Base-by-base conservation (phyloP, 257 asterid genomes). In the Voacanga thouarsii region DNA sequence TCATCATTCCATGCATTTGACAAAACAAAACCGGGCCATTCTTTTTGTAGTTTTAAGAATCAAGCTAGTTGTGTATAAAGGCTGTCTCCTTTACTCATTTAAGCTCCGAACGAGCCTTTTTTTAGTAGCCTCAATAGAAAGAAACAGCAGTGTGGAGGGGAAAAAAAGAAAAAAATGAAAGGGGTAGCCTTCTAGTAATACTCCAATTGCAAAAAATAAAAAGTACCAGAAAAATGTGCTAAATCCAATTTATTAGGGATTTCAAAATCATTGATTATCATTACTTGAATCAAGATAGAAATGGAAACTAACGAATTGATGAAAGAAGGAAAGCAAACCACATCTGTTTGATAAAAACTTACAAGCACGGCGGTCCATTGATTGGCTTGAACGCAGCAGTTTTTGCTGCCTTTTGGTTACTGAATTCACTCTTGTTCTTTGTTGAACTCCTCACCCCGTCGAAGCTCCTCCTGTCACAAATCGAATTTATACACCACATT, bases 351-450 rank as follows among this genome's bases (percentile, higher is more conserved):
- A 1, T 3, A 53, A 53, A 1, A 51, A 85, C 98, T 92, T 83
- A 92, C 98, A 96, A 86, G 89, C 97, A 94, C 18, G 71, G 87
- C 0, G 98, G 98, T 64, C 88, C 86, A 71, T 84, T 89, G 33
- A 82, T 79, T 7, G 92, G 89, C 90, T 80, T 87, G 80, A 82
- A 84, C 56, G 89, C 84, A 55, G 89, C 87, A 80, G 68, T 33
- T 33, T 33, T 33, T 33, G 37, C 76, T 26, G 82, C 51, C 55
- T 80, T 88, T 45, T 85, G 89, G 55, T 81, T 85, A 51, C 82
- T 77, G 37, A 75, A 82, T 18, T 89, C 92, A 74, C 81, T 82
- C 75, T 81, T 88, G 79, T 37, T 87, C 87, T 84, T 88, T n/a
- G 83, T 68, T 50, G 90, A 77, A 68, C 82, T 86, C 83, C 85